These are phyloP conservation scores for Clitopilus passeckerianus DNA, from an alignment of 768 basidiomycete species.

Conservation along the genomic window DNA sequence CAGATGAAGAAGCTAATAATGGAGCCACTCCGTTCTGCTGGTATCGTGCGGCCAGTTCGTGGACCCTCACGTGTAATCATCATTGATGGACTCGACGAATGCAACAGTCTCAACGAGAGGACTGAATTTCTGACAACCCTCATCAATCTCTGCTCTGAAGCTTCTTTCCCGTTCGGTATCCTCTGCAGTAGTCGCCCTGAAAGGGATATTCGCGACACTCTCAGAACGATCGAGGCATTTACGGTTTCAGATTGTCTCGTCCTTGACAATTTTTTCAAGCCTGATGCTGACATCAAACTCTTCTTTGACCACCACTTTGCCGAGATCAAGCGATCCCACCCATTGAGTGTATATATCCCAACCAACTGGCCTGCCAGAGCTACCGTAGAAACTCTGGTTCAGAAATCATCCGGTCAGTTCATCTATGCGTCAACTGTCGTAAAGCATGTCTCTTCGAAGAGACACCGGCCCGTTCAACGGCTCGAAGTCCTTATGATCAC, in stretches of 20 bases:
- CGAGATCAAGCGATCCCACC: not conserved
- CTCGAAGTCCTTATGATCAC: not conserved
- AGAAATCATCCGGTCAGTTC: constrained; percentile 4
- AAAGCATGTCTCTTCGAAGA: not conserved
- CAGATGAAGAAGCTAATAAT: constrained; percentile 14
- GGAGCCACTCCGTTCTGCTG: constrained; percentile 7
- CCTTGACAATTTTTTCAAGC: not conserved
- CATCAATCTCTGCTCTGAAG: not conserved
- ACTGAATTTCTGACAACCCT: constrained; percentile 10
- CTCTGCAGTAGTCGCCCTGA: constrained; percentile 23
- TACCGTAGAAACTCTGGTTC: not conserved
- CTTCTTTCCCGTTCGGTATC: constrained; percentile 14
- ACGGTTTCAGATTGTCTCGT: not conserved
- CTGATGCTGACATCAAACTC: not conserved
- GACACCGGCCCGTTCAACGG: not conserved
- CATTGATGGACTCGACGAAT: constrained; percentile 25
- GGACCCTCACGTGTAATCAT: constrained; percentile 4
- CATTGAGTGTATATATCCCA: not conserved
- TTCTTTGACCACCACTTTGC: not conserved
- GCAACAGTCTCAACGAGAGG: constrained; percentile 8
- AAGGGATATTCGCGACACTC: constrained; percentile 11
- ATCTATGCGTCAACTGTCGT: constrained; percentile 2
- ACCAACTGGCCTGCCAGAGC: not conserved
- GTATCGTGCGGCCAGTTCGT: not conserved
- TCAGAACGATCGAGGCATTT: not conserved